Base-by-base conservation (phyloP, 768 basidiomycete species). In the Crepidotus variabilis region DNA sequence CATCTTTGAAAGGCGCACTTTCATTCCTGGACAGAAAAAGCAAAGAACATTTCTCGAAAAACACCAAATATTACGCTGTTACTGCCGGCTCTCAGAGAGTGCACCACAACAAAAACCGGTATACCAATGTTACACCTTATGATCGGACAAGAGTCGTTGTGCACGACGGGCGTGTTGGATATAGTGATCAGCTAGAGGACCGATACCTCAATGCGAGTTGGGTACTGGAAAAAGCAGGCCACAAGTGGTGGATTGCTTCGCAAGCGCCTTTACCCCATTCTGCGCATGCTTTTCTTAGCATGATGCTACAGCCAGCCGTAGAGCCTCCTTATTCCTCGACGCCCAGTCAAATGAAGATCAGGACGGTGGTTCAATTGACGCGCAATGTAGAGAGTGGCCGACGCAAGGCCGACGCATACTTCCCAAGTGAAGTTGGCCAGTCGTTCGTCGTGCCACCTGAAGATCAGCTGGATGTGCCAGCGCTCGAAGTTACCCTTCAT, bases 161-260 rank as follows among this genome's bases (percentile, higher is more conserved):
- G 14, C 72, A 73, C 11, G 60, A 63, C 10, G 60, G 64, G 35
- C 16, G 63, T 10, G 36, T 21, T 51, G 28, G 53, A 47, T 47
- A 52, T 18, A 11, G 50, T 35, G 21, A 28, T 47, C 22, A 39
- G 6, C 11, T 52, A 23, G 56, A 64, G 18, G 79, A 79, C 11
- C 71, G 81, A 49, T 95, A 94, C 68, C 67, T 95, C 34, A 94
- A 95, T 63, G 93, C 88, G 13, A 91, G 81, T 64, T 94, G 92
- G 88, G 85, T 94, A n/a, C 75, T 79, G 47, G 93, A 94, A 65
- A 71, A 77, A 23, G 79, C 74, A 50, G 89, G 92, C 6, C 78
- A 78, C 32, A 88, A 85, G 63, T 86, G 83, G 83, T 92, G 91
- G 88, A 88, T 94, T 56, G 90, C 91, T 2, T 80, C 90, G 0